Percentiles rank a stretch among this genome's conserved stretches.
These are phyloP conservation scores for Cystobasidiaceae sp. DNA, from an alignment of 1,284 basidiomycete species.

Conservation along the genomic window DNA sequence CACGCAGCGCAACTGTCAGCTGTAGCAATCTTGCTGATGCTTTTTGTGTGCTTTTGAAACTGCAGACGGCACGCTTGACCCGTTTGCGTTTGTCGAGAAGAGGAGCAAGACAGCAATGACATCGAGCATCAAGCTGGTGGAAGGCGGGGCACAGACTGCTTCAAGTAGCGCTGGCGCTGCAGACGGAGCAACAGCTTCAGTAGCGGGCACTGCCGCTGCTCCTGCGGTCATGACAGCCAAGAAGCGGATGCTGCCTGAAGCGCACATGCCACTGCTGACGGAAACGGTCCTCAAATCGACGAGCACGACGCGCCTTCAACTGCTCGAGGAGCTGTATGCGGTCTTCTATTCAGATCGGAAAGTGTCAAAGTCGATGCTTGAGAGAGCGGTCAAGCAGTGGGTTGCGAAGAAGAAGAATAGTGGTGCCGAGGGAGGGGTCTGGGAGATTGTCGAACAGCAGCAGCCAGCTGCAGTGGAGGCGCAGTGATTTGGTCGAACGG, in stretches of 20 bases:
- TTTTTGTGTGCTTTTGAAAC: not conserved
- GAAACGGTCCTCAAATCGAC: slow-evolving; percentile 24
- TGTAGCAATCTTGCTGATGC: not conserved
- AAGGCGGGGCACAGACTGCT: not conserved
- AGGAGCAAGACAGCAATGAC: slow-evolving; percentile 27
- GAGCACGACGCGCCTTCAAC: not conserved
- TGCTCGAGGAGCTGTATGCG: slow-evolving; percentile 27
- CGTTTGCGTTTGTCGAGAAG: slow-evolving; percentile 58
- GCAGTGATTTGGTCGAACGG: too few relatives aligned
- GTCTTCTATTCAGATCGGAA: slow-evolving; percentile 10
- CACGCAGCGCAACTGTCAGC: not conserved
- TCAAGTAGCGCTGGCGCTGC: not conserved
- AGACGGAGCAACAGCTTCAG: not conserved
- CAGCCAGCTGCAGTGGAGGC: too few relatives aligned
- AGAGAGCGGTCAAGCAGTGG: slow-evolving; percentile 13
- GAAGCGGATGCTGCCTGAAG: not conserved
- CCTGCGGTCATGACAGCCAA: slow-evolving; percentile 8
- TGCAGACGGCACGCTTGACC: slow-evolving; percentile 53
- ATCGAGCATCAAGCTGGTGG: not conserved
- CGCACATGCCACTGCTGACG: slow-evolving; percentile 24
- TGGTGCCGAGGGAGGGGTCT: not conserved
- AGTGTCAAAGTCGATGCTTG: slow-evolving; percentile 29
- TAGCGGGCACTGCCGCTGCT: not conserved
- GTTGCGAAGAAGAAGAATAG: slow-evolving; percentile 33
- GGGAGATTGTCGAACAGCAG: slow-evolving; percentile 3